Evolutionary conservation across 805 yeast species (phyloP).

Genomic region (Candida ponderosae): DNA sequence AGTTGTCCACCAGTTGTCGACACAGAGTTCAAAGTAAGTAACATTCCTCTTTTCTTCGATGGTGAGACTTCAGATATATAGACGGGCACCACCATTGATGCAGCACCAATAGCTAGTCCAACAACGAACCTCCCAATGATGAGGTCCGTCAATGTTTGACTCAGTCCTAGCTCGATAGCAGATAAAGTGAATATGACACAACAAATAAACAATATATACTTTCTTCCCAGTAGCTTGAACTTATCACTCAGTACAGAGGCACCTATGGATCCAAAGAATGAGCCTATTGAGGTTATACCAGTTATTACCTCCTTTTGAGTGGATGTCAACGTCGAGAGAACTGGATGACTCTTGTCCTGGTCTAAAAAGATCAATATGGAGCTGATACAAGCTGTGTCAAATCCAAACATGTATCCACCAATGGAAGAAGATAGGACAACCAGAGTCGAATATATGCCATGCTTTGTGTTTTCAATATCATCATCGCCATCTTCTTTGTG

Average conservation of each 20-base stretch:
- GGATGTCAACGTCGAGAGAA: constrained; percentile 24
- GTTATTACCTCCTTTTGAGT: constrained; percentile 33
- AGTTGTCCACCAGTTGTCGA: constrained; percentile 46
- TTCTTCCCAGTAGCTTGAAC: constrained; percentile 29
- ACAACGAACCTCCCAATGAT: constrained; percentile 52
- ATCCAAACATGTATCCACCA: constrained; percentile 58
- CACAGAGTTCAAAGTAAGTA: constrained; percentile 29
- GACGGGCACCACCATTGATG: constrained; percentile 59
- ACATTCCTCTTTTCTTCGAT: constrained; percentile 28
- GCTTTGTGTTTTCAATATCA: constrained; percentile 7
- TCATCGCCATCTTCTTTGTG: constrained; percentile 1
- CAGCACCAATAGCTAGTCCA: constrained; percentile 69
- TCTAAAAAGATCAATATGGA: constrained; percentile 46
- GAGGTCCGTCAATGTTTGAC: constrained; percentile 30
- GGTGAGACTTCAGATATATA: constrained; percentile 47
- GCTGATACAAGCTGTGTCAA: constrained; percentile 58
- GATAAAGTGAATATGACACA: constrained; percentile 38
- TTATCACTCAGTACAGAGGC: constrained; percentile 46
- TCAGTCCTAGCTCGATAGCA: constrained; percentile 40
- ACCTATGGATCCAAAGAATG: constrained; percentile 41
- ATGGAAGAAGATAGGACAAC: constrained; percentile 34
- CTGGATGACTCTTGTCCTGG: constrained; percentile 12
- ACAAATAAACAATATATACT: constrained; percentile 29
- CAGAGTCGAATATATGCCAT: constrained; percentile 8
- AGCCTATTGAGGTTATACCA: constrained; percentile 44